Evolutionary conservation across 495 filamentous ascomycete species (phyloP).

Genomic region (Cryomyces antarcticus): DNA sequence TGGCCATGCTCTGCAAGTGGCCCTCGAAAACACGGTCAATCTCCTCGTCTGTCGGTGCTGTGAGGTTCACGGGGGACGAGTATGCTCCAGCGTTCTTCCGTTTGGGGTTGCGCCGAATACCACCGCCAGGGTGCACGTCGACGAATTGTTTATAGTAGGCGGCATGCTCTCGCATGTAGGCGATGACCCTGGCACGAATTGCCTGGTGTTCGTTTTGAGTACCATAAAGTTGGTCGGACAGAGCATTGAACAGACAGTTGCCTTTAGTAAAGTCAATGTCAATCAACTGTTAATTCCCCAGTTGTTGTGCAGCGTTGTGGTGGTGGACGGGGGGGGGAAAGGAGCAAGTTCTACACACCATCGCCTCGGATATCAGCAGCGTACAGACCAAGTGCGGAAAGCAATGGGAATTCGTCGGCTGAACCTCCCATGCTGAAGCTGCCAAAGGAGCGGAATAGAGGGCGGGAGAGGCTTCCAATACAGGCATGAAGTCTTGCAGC

Average conservation of each 20-base stretch:
- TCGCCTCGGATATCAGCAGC: constrained; percentile 25
- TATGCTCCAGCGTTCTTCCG: constrained; percentile 32
- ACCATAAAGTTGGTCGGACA: constrained; percentile 56
- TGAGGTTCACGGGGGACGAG: constrained; percentile 15
- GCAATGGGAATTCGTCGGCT: constrained; percentile 31
- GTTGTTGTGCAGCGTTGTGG: not conserved
- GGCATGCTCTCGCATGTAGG: constrained; percentile 39
- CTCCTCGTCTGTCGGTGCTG: constrained; percentile 29
- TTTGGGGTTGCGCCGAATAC: constrained; percentile 41
- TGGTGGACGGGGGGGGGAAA: not conserved
- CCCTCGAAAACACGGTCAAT: constrained; percentile 41
- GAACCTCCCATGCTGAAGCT: constrained; percentile 5
- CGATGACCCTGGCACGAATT: constrained; percentile 39
- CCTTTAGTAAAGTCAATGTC: constrained; percentile 21
- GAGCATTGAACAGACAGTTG: constrained; percentile 60
- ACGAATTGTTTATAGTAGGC: constrained; percentile 50
- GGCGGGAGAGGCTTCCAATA: too few species aligned
- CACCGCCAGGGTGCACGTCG: constrained; percentile 32
- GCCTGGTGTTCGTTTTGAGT: constrained; percentile 33
- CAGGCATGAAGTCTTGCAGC: too few species aligned
- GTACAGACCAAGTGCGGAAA: constrained; percentile 29
- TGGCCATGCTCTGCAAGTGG: constrained; percentile 39
- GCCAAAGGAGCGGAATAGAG: too few species aligned
- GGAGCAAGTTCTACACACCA: constrained; percentile 1
- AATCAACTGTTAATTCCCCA: not conserved